Evolutionary conservation across 768 basidiomycete species (phyloP).

Genomic region (Boletellus emodensis): DNA sequence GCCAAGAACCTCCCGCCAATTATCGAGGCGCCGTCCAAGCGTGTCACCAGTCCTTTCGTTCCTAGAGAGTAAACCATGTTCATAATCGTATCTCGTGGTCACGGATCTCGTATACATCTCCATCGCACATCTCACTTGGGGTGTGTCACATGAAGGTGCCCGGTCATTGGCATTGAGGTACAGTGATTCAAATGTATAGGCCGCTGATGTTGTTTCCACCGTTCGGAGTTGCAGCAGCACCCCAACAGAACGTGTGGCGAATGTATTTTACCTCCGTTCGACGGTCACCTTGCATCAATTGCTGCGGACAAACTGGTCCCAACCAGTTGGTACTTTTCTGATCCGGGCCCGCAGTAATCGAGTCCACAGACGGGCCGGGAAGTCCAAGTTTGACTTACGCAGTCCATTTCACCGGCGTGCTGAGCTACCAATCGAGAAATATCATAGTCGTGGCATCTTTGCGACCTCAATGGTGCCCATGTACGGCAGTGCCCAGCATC

Average conservation of each 20-base stretch:
- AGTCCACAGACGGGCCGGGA: no score
- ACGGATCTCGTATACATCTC: conserved; percentile 1
- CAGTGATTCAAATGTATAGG: neutral
- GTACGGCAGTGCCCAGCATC: conserved; percentile 33
- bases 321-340: neutral
- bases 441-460: neutral
- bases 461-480: no score
- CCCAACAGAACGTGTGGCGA: neutral
- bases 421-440: neutral
- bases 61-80: conserved; percentile 53
- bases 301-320: neutral
- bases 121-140: neutral
- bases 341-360: no score
- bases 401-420: no score
- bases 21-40: conserved; percentile 68
- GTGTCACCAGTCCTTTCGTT: conserved; percentile 75
- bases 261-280: no score
- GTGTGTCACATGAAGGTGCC: neutral
- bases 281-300: neutral
- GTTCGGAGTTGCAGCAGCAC: no score
- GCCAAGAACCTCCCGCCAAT: conserved; percentile 62
- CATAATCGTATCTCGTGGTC: neutral
- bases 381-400: no score
- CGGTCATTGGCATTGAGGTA: neutral
- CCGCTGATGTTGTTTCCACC: neutral